phyloP scores from a whole-genome alignment of 116 monocot genomes.

The Posidonia oceanica region DNA sequence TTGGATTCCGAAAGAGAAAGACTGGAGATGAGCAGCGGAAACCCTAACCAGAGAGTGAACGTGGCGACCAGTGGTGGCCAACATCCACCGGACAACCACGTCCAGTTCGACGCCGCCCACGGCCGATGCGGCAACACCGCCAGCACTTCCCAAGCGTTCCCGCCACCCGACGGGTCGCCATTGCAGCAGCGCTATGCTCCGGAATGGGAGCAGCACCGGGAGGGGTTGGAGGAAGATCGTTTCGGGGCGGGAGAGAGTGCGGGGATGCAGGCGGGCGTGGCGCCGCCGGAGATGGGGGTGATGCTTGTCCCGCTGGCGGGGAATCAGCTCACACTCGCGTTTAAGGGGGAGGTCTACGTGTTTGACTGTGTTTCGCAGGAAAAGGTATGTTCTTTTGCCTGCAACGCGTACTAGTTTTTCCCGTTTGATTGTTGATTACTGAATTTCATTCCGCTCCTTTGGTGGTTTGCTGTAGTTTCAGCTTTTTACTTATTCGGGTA shows the following conservation, averaged over 20 bases:
- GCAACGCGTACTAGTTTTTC: no score
- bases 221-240: constrained; percentile 1
- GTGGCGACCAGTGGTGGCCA: no score
- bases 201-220: background rate
- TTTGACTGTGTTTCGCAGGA: constrained; percentile 33
- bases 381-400: constrained; percentile 11
- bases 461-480: no score
- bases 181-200: background rate
- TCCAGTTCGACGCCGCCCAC: background rate
- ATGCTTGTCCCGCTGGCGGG: background rate
- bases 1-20: no score
- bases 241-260: background rate
- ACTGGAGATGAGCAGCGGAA: no score
- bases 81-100: no score
- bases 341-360: constrained; percentile 35
- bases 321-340: constrained; percentile 35
- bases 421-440: no score
- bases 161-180: no score
- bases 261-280: background rate
- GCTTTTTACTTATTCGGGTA: no score
- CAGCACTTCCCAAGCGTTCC: no score
- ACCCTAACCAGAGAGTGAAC: no score
- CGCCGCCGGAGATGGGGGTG: background rate
- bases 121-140: background rate
- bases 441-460: no score